Base-by-base conservation (phyloP, 495 filamentous ascomycete genomes). In the Lindgomyces ingoldianus region DNA sequence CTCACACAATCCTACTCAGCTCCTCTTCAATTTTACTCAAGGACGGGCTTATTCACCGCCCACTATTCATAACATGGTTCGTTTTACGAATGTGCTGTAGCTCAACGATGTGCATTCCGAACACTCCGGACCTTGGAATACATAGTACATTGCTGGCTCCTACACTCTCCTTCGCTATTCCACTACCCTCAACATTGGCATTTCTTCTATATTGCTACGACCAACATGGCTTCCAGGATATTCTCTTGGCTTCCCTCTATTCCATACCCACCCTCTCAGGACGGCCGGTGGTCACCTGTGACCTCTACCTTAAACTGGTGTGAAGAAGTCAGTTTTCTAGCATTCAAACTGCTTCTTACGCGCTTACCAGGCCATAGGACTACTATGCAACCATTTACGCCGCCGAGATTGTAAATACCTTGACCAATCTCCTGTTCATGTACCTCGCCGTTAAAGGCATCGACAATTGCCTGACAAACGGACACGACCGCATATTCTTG, bases 271-370 rank as follows among this genome's bases (percentile, higher is more conserved):
- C 81, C 83, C 47, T 79, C 84, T 9, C 70, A 79, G 25, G 79
- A 83, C 53, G 92, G 92, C 27, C 90, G 86, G 74, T 96, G 92
- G 92, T 84, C 81, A 12, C 87, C 91, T 36, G 89, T 94, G 44
- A 96, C 91, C 0, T 93, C 91, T 19, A 96, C 92, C 0, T 71
- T 96, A 60, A 94, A 96, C 69, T 96, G 91, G 87, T 96, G 92
- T 73, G 92, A 96, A 83, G 91, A 96, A 84, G 90, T 91, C 1
- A 21, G 51, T 21, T 12, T 42, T 18, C 18, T 22, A 4, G n/a
- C 22, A 11, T 42, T 36, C 3, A 45, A n/a, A n/a, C 12, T 18
- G 10, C 16, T 4, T 45, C 22, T 22, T n/a, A n/a, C 16, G 11
- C 3, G 10, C 44, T 46, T 33, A 49, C 22, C 14, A 12, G 8